Percentiles rank a stretch among this genome's conserved stretches.
Evolutionary conservation across 2,329 filamentous ascomycete species (phyloP).

Genomic region (Alternaria viburni): DNA sequence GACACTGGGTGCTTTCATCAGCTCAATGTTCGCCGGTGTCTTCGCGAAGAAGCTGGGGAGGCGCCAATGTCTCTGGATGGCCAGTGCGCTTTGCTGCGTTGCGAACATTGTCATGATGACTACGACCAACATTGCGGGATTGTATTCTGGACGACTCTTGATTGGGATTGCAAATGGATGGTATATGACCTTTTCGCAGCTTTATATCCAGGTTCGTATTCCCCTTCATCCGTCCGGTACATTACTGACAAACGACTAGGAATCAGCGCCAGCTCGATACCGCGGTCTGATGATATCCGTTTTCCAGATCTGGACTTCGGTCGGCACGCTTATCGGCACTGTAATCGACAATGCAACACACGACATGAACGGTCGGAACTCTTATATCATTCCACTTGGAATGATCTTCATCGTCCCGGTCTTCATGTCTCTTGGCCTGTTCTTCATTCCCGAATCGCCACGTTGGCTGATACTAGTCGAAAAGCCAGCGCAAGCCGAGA

Average conservation of each 20-base stretch:
- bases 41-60: slow-evolving; percentile 50
- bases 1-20: slow-evolving; percentile 54
- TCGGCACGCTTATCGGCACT: slow-evolving; percentile 54
- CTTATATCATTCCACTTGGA: slow-evolving; percentile 57
- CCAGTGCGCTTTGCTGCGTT: slow-evolving; percentile 56
- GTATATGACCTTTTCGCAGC: slow-evolving; percentile 63
- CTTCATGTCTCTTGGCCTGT: slow-evolving; percentile 51
- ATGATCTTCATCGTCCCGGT: slow-evolving; percentile 62
- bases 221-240: not conserved
- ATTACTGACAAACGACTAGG: slow-evolving; percentile 24
- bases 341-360: slow-evolving; percentile 60
- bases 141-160: slow-evolving; percentile 63
- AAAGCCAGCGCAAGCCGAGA: slow-evolving; percentile 24
- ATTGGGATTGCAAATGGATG: slow-evolving; percentile 60
- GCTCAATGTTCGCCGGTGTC: slow-evolving; percentile 48
- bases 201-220: slow-evolving; percentile 56
- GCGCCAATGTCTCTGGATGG: slow-evolving; percentile 54
- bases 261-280: slow-evolving; percentile 58
- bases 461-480: slow-evolving; percentile 51
- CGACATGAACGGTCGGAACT: slow-evolving; percentile 18
- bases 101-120: slow-evolving; percentile 62
- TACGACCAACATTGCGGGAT: slow-evolving; percentile 58
- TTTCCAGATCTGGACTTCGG: slow-evolving; percentile 57
- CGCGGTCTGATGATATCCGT: slow-evolving; percentile 57
- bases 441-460: slow-evolving; percentile 49